A percentile compares a stretch with the other conserved stretches of the same genome.
Evolutionary conservation across 495 filamentous ascomycete species (phyloP).

Genomic region (Aspergillus sclerotiicarbonarius): DNA sequence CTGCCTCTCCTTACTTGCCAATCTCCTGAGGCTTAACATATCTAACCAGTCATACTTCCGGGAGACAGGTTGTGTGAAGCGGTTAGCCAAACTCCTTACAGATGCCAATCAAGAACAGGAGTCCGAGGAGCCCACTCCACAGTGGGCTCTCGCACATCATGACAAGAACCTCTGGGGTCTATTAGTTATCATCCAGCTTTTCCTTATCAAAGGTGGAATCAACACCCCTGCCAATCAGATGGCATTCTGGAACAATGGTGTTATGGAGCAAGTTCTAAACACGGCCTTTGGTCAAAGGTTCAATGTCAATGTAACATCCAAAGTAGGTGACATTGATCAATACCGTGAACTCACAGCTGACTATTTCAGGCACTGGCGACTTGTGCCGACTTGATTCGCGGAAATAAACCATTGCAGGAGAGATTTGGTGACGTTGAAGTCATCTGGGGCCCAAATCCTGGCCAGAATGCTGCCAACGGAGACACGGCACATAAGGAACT

Average conservation of each 20-base stretch:
- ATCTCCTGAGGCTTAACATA: conserved; percentile 81
- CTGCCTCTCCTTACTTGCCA: conserved; percentile 88
- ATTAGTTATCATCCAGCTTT: conserved; percentile 78
- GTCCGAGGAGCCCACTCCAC: conserved; percentile 58
- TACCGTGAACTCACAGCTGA: conserved; percentile 16
- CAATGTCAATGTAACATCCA: conserved; percentile 73
- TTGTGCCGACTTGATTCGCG: conserved; percentile 84
- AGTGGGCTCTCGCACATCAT: conserved; percentile 72
- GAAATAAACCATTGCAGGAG: conserved; percentile 77
- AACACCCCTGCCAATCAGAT: conserved; percentile 82
- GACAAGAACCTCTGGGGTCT: conserved; percentile 93
- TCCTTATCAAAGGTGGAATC: conserved; percentile 74
- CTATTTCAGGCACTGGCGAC: conserved; percentile 67
- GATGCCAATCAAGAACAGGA: conserved; percentile 58
- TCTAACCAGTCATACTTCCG: conserved; percentile 94
- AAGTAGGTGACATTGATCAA: conserved; percentile 51
- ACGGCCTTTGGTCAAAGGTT: conserved; percentile 78
- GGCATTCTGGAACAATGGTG: conserved; percentile 77
- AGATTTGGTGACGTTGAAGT: conserved; percentile 74
- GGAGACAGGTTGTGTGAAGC: conserved; percentile 81
- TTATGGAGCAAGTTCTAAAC: conserved; percentile 78
- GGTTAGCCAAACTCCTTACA: conserved; percentile 66
- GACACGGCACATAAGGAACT: conserved; percentile 46
- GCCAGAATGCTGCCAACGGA: conserved; percentile 37
- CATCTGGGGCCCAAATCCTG: conserved; percentile 33